phyloP scores from a whole-genome alignment of 169 alveolate genomes.

The Theileria orientalis region DNA sequence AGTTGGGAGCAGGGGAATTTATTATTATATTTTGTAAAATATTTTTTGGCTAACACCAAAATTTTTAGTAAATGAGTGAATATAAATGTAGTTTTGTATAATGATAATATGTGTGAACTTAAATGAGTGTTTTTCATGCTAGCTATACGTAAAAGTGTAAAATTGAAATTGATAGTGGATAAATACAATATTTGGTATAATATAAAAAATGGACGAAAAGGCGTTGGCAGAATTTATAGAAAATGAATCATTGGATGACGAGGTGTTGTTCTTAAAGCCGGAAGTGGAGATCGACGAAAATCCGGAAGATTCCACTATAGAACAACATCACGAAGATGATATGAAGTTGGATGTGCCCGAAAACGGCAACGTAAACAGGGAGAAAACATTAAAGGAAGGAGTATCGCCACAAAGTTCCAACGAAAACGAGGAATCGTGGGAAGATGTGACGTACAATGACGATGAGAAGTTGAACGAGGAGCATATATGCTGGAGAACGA shows the following conservation, averaged over 20 bases:
- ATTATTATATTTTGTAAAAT: neutral
- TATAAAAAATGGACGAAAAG: slow-evolving; percentile 10
- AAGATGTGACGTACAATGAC: neutral
- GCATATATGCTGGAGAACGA: slow-evolving; percentile 50
- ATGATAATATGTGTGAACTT: too few species aligned
- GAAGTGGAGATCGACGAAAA: slow-evolving; percentile 37
- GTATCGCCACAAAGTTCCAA: neutral
- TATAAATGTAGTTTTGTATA: too few species aligned
- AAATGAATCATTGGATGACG: slow-evolving; percentile 46
- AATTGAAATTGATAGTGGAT: too few species aligned
- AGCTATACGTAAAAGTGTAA: too few species aligned
- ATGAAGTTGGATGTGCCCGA: neutral
- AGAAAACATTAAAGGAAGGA: neutral
- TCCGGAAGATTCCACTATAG: neutral
- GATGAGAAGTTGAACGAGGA: slow-evolving; percentile 20
- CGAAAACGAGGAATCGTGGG: neutral
- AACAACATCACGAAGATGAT: too few species aligned
- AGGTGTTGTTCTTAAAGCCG: slow-evolving; percentile 38
- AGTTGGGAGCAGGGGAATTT: neutral
- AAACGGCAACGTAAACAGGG: neutral
- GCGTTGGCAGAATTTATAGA: slow-evolving; percentile 31
- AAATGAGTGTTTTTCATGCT: too few species aligned
- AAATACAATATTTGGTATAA: too few species aligned
- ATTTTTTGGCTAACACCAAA: too few species aligned
- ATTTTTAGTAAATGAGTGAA: too few species aligned